A percentile compares a stretch with the other conserved stretches of the same genome.
These are phyloP conservation scores for Sporothrix curviconia DNA, from an alignment of 2,329 filamentous ascomycete genomes.

Conservation along the genomic window DNA sequence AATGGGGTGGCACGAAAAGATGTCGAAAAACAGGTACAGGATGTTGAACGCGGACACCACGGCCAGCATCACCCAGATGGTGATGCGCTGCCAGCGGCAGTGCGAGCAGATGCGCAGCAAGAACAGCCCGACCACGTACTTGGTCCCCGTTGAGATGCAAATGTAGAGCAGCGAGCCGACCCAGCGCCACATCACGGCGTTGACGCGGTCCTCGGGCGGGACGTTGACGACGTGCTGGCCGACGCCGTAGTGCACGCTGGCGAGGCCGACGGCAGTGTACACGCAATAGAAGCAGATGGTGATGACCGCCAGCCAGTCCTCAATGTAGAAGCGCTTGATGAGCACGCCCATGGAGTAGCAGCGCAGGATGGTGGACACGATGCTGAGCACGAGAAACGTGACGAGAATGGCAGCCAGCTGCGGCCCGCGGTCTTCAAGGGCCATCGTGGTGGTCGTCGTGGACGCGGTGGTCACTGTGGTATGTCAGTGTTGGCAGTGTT, in stretches of 20 bases:
- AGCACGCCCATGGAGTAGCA: constrained; percentile 3
- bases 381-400: neutral
- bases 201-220: neutral
- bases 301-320: neutral
- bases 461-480: too few relatives aligned
- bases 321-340: neutral
- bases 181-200: constrained; percentile 1
- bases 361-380: neutral
- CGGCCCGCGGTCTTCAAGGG: neutral
- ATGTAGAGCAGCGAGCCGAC: neutral
- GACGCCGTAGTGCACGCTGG: neutral
- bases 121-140: neutral
- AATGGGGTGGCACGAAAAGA: neutral
- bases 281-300: neutral
- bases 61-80: neutral
- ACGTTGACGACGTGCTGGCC: neutral
- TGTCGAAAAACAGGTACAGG: neutral
- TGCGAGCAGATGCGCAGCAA: constrained; percentile 5
- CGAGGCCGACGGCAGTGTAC: neutral
- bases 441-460: neutral
- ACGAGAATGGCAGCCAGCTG: neutral
- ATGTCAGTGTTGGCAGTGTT: too few relatives aligned
- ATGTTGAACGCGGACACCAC: neutral
- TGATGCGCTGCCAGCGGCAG: neutral
- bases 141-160: neutral